These are phyloP conservation scores for Ilex aquifolium DNA, from an alignment of 257 asterid species.

Conservation along the genomic window DNA sequence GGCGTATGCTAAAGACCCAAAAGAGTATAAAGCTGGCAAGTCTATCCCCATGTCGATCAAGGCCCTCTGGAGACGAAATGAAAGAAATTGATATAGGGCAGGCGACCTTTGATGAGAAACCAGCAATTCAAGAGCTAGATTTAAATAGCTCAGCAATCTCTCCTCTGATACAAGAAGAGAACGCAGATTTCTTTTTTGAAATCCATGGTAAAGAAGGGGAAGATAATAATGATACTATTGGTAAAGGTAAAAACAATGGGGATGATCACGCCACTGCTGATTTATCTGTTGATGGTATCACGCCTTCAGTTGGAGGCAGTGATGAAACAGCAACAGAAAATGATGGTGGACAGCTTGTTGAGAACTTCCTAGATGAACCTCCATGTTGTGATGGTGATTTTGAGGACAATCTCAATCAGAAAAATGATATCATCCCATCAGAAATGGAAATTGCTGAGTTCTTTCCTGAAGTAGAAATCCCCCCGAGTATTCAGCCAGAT, in stretches of 20 bases:
- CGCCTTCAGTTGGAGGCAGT: background rate
- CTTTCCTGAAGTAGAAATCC: slow-evolving; percentile 9
- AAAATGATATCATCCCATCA: slow-evolving; percentile 2
- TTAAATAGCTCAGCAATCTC: background rate
- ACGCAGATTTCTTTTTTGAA: slow-evolving; percentile 41
- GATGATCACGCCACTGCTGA: background rate
- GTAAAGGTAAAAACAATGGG: background rate
- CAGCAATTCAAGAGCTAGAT: slow-evolving; percentile 9
- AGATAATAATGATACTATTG: background rate
- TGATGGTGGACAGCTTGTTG: slow-evolving; percentile 5
- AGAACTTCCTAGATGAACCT: slow-evolving; percentile 5
- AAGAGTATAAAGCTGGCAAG: slow-evolving; percentile 1
- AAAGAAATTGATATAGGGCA: background rate
- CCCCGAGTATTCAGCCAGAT: slow-evolving; percentile 10
- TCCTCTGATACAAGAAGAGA: slow-evolving; percentile 25
- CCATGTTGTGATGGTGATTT: slow-evolving; percentile 5
- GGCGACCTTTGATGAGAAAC: slow-evolving; percentile 12
- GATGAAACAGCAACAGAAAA: slow-evolving; percentile 4
- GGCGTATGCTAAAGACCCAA: slow-evolving; percentile 7
- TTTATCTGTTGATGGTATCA: background rate
- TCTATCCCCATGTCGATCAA: slow-evolving; percentile 34
- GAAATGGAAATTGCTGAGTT: background rate
- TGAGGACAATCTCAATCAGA: slow-evolving; percentile 11
- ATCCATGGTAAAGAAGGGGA: slow-evolving; percentile 33
- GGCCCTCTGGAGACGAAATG: slow-evolving; percentile 7